Conservation (phyloP, 2,329 filamentous ascomycete species). For the Purpureocillium takamizusanense region DNA sequence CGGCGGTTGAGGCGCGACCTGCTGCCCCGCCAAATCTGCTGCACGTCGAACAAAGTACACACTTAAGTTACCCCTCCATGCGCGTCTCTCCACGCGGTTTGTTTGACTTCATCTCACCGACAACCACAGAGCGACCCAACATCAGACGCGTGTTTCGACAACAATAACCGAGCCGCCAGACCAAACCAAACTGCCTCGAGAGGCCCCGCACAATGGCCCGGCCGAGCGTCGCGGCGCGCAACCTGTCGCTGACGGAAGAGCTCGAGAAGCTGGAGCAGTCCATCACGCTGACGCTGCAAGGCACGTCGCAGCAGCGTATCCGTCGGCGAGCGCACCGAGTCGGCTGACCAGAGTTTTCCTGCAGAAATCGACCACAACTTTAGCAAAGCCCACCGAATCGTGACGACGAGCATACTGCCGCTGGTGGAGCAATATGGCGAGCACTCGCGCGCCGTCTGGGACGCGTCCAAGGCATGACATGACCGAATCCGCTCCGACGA, state of each 20-base stretch:
- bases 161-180: not conserved
- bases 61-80: conserved; percentile 1
- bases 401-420: conserved; percentile 86
- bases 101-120: not conserved
- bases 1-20: not conserved
- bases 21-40: conserved; percentile 1
- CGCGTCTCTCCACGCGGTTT: conserved; percentile 1
- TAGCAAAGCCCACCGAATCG: conserved; percentile 90
- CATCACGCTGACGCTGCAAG: conserved; percentile 91
- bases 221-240: conserved; percentile 37
- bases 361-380: conserved; percentile 98
- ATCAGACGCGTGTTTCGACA: not conserved
- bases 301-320: conserved; percentile 28
- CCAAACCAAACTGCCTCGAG: not conserved
- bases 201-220: conserved; percentile 40
- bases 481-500: too few species aligned
- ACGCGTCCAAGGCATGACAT: conserved; percentile 71
- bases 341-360: too few species aligned
- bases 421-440: conserved; percentile 93
- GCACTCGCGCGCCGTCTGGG: conserved; percentile 90
- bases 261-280: conserved; percentile 93
- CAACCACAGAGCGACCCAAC: not conserved
- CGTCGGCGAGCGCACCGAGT: too few species aligned
- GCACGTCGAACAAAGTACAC: too few species aligned
- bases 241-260: conserved; percentile 82